Evolutionary conservation across 768 basidiomycete species (phyloP).

Genomic region (Neoboletus magnificus): DNA sequence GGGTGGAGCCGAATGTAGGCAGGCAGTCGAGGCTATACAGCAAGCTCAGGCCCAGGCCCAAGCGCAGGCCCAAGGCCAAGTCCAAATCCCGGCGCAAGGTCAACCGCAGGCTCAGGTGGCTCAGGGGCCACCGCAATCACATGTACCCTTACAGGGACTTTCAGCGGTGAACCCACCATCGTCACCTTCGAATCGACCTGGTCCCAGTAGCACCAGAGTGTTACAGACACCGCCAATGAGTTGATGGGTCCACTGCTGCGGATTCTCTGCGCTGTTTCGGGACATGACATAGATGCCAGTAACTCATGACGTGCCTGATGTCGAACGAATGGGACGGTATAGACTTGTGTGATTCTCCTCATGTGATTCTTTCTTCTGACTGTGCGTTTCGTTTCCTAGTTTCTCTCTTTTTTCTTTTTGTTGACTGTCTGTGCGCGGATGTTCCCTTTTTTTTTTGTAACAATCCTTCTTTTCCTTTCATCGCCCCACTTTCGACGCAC

Average conservation of each 20-base stretch:
- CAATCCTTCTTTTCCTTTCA: not conserved
- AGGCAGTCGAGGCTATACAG: conserved; percentile 37
- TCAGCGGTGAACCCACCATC: conserved; percentile 15
- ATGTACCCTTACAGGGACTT: conserved; percentile 22
- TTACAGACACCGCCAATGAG: conserved; percentile 18
- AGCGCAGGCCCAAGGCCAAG: conserved; percentile 21
- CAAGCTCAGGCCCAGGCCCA: conserved; percentile 31
- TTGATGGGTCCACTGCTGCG: conserved; percentile 5
- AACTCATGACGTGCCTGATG: conserved; percentile 10
- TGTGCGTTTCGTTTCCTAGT: not conserved
- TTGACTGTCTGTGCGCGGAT: conserved; percentile 1
- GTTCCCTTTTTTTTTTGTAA: conserved; percentile 7
- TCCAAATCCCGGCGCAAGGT: conserved; percentile 16
- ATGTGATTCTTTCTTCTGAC: conserved; percentile 3
- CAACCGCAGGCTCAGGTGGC: conserved; percentile 21
- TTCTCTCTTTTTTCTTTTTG: not conserved
- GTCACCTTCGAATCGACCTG: conserved; percentile 23
- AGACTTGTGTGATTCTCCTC: conserved; percentile 14
- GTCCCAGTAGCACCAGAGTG: conserved; percentile 20
- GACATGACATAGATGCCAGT: conserved; percentile 21
- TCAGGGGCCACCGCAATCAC: conserved; percentile 20
- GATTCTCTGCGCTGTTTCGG: conserved; percentile 2
- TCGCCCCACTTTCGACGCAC: not conserved
- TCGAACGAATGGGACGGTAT: conserved; percentile 23
- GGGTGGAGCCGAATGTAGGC: conserved; percentile 75